phyloP scores from a whole-genome alignment of 371 early-diverging fungal species.

The Mucor indicus region DNA sequence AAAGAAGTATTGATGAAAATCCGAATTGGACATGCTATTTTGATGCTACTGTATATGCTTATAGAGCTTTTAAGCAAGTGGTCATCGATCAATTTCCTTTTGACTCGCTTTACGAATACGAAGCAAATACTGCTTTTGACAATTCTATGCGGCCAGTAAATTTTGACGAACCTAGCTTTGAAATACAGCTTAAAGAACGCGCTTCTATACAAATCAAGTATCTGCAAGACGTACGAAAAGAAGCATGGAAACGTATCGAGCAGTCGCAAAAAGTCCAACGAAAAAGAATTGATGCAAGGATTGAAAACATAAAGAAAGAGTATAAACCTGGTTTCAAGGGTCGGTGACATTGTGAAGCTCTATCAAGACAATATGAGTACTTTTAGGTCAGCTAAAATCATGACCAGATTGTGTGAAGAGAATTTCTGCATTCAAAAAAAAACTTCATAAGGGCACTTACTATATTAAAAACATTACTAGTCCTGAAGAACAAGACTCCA shows the following conservation, averaged over 20 bases:
- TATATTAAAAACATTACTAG: background rate
- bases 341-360: background rate
- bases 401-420: background rate
- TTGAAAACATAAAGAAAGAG: background rate
- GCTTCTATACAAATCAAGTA: background rate
- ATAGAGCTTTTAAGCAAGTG: constrained; percentile 3
- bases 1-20: background rate
- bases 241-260: background rate
- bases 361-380: background rate
- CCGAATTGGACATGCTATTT: background rate
- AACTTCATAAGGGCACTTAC: background rate
- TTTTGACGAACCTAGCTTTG: constrained; percentile 1
- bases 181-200: background rate
- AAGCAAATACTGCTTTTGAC: background rate
- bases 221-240: background rate
- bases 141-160: background rate
- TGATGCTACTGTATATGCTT: background rate
- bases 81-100: constrained; percentile 1
- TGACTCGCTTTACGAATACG: background rate
- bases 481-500: background rate
- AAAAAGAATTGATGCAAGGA: background rate
- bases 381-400: background rate
- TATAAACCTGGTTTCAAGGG: background rate
- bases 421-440: constrained; percentile 1
- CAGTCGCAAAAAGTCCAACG: background rate